Conservation (phyloP, 208 protist genomes). For the Leptomonas seymouri region DNA sequence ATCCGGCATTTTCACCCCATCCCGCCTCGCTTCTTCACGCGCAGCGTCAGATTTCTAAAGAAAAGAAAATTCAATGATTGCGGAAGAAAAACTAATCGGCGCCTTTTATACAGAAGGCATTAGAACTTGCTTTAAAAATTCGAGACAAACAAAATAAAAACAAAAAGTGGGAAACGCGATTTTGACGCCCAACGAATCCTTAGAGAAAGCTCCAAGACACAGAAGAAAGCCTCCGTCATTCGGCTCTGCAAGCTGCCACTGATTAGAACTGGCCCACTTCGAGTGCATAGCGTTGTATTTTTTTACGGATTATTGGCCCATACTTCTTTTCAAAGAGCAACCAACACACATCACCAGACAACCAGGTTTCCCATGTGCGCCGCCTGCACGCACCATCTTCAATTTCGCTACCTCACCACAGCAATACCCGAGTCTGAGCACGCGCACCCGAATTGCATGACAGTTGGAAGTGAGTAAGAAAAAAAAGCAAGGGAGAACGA, state of each 20-base stretch:
- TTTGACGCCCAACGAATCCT: too few species aligned
- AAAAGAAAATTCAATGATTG: conserved; percentile 10
- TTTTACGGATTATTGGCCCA: background rate
- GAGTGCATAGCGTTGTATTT: background rate
- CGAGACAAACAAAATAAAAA: conserved; percentile 5
- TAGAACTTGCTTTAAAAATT: background rate
- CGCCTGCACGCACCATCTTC: background rate
- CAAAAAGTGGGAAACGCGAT: conserved; percentile 1
- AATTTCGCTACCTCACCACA: background rate
- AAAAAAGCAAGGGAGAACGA: background rate
- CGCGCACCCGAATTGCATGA: too few species aligned
- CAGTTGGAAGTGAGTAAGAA: background rate
- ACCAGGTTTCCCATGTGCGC: background rate
- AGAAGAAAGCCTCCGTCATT: background rate
- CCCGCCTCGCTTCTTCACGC: too few species aligned
- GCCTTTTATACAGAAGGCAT: background rate
- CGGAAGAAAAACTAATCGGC: conserved; percentile 8
- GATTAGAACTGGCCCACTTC: background rate
- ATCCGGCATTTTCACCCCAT: too few species aligned
- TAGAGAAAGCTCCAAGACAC: background rate
- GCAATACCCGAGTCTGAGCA: background rate
- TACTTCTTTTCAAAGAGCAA: background rate
- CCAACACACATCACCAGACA: background rate
- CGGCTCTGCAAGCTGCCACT: background rate
- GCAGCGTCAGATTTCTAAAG: background rate